Evolutionary conservation across 331 rosid genomes (phyloP).

Genomic region (Quercus phellos): DNA sequence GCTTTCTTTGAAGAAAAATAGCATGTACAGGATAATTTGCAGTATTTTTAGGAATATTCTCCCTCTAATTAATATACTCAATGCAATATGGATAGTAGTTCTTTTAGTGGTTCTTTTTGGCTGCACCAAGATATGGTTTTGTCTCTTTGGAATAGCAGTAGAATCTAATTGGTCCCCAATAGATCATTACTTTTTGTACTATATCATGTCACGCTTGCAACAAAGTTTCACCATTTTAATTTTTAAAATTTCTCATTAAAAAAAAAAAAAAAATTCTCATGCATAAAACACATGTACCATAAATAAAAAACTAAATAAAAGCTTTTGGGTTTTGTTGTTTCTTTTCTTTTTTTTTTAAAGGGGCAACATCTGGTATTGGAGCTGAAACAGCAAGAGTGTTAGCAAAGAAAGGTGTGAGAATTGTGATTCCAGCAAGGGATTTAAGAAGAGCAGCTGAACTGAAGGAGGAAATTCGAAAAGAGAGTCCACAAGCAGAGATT

Average conservation of each 20-base stretch:
- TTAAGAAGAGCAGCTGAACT: constrained; percentile 57
- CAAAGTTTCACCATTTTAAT: not conserved
- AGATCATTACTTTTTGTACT: constrained; percentile 15
- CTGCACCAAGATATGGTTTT: constrained; percentile 35
- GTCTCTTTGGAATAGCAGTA: constrained; percentile 29
- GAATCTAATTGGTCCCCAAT: constrained; percentile 31
- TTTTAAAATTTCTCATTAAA: not conserved
- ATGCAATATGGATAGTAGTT: not conserved
- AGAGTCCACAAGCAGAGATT: constrained; percentile 71
- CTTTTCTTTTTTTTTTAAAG: constrained; percentile 28
- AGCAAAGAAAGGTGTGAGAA: constrained; percentile 91
- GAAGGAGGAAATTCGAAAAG: constrained; percentile 50
- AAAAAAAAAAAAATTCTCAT: not conserved
- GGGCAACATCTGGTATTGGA: constrained; percentile 92
- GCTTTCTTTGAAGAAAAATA: not conserved
- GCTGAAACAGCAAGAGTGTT: constrained; percentile 91
- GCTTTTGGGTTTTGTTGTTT: not conserved
- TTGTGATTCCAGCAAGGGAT: constrained; percentile 85
- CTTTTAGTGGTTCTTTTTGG: constrained; percentile 34
- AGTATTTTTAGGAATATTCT: not conserved
- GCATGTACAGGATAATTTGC: not conserved
- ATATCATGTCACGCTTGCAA: constrained; percentile 5
- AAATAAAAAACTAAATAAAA: not conserved
- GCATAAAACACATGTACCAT: not conserved
- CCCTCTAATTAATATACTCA: not conserved